Conservation (phyloP, 768 basidiomycete genomes). For the Tulasnella sp. region DNA sequence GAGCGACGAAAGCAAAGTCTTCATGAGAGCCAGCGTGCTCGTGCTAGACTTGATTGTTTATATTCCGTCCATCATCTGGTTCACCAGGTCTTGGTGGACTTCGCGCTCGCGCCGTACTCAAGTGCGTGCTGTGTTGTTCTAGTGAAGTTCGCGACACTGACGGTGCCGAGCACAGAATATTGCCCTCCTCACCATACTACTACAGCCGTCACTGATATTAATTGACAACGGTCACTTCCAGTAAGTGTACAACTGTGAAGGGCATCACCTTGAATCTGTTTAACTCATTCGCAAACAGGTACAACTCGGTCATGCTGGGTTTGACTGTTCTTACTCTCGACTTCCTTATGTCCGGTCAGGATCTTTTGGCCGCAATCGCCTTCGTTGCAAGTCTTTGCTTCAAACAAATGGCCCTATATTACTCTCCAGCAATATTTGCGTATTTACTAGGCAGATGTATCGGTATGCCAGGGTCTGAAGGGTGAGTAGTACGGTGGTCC, state of each 20-base stretch:
- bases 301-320: constrained; percentile 89
- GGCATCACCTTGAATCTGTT: not conserved
- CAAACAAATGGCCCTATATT: constrained; percentile 96
- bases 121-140: constrained; percentile 32
- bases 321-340: constrained; percentile 58
- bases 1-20: constrained; percentile 50
- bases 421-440: constrained; percentile 82
- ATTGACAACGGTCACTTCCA: constrained; percentile 94
- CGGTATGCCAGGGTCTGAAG: not conserved
- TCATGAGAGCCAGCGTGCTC: constrained; percentile 72
- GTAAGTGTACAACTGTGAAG: constrained; percentile 17
- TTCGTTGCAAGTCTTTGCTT: constrained; percentile 83
- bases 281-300: constrained; percentile 25
- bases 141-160: not conserved
- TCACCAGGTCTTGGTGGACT: constrained; percentile 52
- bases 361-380: constrained; percentile 61
- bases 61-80: constrained; percentile 58
- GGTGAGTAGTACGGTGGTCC: not conserved
- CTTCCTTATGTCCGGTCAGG: constrained; percentile 55
- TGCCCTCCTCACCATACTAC: constrained; percentile 56
- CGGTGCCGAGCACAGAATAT: constrained; percentile 33
- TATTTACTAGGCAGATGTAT: constrained; percentile 86
- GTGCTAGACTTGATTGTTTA: constrained; percentile 59
- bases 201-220: constrained; percentile 74
- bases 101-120: constrained; percentile 66